phyloP scores from a whole-genome alignment of 805 yeast genomes.

The Barnettozyma sucrosica region DNA sequence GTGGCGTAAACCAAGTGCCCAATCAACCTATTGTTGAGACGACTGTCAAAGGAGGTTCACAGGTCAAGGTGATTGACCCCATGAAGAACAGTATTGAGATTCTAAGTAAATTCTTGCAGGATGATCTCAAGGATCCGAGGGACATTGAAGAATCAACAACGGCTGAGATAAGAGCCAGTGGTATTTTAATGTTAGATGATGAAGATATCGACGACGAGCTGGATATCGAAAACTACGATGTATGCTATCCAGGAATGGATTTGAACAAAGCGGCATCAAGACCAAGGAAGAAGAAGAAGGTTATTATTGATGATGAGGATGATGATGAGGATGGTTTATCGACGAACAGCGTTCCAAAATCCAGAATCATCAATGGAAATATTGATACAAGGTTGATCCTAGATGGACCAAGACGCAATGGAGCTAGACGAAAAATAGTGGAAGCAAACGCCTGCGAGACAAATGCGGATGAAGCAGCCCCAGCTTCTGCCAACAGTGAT shows the following conservation, averaged over 20 bases:
- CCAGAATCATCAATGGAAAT: slow-evolving; percentile 5
- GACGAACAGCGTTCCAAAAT: not conserved
- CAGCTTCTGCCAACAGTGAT: not conserved
- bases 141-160: slow-evolving; percentile 51
- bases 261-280: slow-evolving; percentile 14
- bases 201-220: slow-evolving; percentile 16
- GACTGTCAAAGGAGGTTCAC: slow-evolving; percentile 10
- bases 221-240: slow-evolving; percentile 17
- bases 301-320: slow-evolving; percentile 24
- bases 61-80: slow-evolving; percentile 22
- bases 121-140: slow-evolving; percentile 61
- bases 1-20: slow-evolving; percentile 58
- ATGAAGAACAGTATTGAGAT: slow-evolving; percentile 45
- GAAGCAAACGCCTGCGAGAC: not conserved
- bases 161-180: slow-evolving; percentile 35
- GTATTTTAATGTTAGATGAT: slow-evolving; percentile 21
- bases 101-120: slow-evolving; percentile 55
- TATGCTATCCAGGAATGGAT: slow-evolving; percentile 35
- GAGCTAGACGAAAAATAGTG: not conserved
- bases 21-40: slow-evolving; percentile 29
- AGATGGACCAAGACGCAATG: slow-evolving; percentile 4
- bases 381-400: slow-evolving; percentile 5
- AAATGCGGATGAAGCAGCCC: slow-evolving; percentile 1
- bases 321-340: slow-evolving; percentile 10
- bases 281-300: slow-evolving; percentile 22